Base-by-base conservation (phyloP, 2,329 filamentous ascomycete genomes). In the Botrytis hyacinthi region DNA sequence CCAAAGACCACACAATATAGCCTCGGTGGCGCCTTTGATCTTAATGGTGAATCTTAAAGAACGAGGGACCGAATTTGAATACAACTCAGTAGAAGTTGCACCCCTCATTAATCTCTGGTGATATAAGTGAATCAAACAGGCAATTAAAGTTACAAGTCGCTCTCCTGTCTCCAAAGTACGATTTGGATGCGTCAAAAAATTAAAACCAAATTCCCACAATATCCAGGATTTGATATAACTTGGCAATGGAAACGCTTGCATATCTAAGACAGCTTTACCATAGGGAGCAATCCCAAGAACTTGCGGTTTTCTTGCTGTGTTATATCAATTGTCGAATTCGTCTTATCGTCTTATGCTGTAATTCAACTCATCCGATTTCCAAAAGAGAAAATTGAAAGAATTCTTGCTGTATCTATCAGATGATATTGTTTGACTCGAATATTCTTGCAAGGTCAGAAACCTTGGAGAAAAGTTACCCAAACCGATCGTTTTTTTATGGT, bases 31-130 rank as follows among this genome's bases (percentile, higher is more conserved):
- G 18, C 7, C 32, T 8, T 10, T 32, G 54, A 59, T 46, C 22
- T 22, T 0, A 7, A 9, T 59, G 7, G 6, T 57, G 5, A 32
- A 18, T 57, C 0, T 9, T 20, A n/a, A 16, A 18, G 3, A 32
- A 32, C 6, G 6, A 9, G 16, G 8, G 29, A 9, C 14, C 32
- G 20, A 29, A 32, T 59, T 0, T 32, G 54, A 32, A 10, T 59
- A 20, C 1, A 2, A 1, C 9, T 32, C 0, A 32, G 54, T 59
- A 3, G 18, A 32, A 32, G 1, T 22, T 59, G 29, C 18, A 9
- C 7, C 8, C 3, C 18, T 35, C 7, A 35, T 10, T 35, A 22
- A 35, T 35, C 0, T 59, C 29, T 0, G 18, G 9, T 29, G 1
- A 22, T 60, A 1, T 3, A 35, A 12, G 29, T 35, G 57, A 60